Evolutionary conservation across 2,329 filamentous ascomycete species (phyloP).

Genomic region (Claviceps paspali): DNA sequence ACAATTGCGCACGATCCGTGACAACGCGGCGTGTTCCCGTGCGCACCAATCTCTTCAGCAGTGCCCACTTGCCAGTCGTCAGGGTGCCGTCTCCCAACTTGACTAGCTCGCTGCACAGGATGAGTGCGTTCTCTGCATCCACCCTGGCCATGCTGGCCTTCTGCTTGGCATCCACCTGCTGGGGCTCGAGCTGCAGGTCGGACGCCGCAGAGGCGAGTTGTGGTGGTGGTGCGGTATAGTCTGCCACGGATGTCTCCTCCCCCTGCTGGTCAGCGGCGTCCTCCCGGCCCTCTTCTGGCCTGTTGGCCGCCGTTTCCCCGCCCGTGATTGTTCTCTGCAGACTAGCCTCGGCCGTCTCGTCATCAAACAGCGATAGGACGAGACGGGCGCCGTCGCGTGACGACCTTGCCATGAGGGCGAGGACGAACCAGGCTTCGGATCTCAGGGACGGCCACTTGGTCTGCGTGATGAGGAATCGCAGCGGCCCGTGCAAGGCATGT

Average conservation of each 20-base stretch:
- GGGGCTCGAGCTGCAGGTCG: slow-evolving; percentile 28
- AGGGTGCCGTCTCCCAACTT: slow-evolving; percentile 27
- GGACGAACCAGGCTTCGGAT: slow-evolving; percentile 46
- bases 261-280: slow-evolving; percentile 7
- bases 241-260: no score
- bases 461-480: slow-evolving; percentile 40
- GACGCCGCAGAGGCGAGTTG: not conserved
- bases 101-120: slow-evolving; percentile 40
- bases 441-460: slow-evolving; percentile 42
- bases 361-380: slow-evolving; percentile 27
- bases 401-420: slow-evolving; percentile 44
- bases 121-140: slow-evolving; percentile 46
- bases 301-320: not conserved
- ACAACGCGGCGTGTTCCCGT: slow-evolving; percentile 33
- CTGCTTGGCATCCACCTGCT: slow-evolving; percentile 28
- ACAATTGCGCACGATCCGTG: slow-evolving; percentile 7
- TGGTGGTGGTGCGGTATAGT: no score
- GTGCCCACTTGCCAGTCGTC: slow-evolving; percentile 19
- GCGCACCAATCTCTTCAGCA: slow-evolving; percentile 34
- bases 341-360: slow-evolving; percentile 24
- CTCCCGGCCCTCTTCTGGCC: slow-evolving; percentile 9
- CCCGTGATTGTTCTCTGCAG: slow-evolving; percentile 36
- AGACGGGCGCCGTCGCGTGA: slow-evolving; percentile 30
- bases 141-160: slow-evolving; percentile 31
- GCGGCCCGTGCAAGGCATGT: slow-evolving; percentile 27